A percentile compares a stretch with the other conserved stretches of the same genome.
Evolutionary conservation across 2,329 filamentous ascomycete species (phyloP).

Genomic region (Fusarium buharicum): DNA sequence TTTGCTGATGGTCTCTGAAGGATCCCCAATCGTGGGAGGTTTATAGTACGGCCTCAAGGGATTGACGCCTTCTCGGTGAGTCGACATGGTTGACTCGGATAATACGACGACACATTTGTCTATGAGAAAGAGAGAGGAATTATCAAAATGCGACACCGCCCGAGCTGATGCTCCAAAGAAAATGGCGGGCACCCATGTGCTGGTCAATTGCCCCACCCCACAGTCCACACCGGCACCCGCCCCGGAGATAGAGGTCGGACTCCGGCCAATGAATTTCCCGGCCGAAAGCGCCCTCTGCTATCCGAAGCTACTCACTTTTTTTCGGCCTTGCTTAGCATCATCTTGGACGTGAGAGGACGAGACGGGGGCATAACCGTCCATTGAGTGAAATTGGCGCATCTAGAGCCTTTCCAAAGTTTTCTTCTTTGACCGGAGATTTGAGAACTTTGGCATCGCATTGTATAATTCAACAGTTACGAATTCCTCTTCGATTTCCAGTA

Average conservation of each 20-base stretch:
- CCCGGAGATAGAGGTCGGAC: slow-evolving; percentile 44
- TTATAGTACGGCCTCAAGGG: slow-evolving; percentile 78
- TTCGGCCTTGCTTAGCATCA: slow-evolving; percentile 46
- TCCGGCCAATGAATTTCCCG: slow-evolving; percentile 52
- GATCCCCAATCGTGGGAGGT: slow-evolving; percentile 65
- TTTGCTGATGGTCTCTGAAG: slow-evolving; percentile 49
- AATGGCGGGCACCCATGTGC: slow-evolving; percentile 47
- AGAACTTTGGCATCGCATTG: slow-evolving; percentile 11
- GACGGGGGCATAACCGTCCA: slow-evolving; percentile 39
- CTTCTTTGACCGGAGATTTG: slow-evolving; percentile 14
- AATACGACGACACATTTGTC: slow-evolving; percentile 45
- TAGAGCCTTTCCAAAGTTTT: slow-evolving; percentile 24
- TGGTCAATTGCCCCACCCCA: slow-evolving; percentile 31
- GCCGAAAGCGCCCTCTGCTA: slow-evolving; percentile 45
- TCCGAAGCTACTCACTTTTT: slow-evolving; percentile 45
- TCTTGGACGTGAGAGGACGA: slow-evolving; percentile 48
- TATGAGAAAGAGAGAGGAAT: slow-evolving; percentile 15
- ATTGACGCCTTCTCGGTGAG: slow-evolving; percentile 63
- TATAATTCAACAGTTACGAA: slow-evolving; percentile 4
- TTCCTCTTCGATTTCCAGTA: slow-evolving; percentile 16
- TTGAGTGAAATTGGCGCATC: slow-evolving; percentile 46
- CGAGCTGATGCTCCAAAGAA: slow-evolving; percentile 42
- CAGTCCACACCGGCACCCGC: slow-evolving; percentile 28
- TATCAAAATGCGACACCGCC: slow-evolving; percentile 32
- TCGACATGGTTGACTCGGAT: slow-evolving; percentile 54